A percentile compares a stretch with the other conserved stretches of the same genome.
Evolutionary conservation across 352 stramenopile species (phyloP).

Genomic region (Globisporangium solare): DNA sequence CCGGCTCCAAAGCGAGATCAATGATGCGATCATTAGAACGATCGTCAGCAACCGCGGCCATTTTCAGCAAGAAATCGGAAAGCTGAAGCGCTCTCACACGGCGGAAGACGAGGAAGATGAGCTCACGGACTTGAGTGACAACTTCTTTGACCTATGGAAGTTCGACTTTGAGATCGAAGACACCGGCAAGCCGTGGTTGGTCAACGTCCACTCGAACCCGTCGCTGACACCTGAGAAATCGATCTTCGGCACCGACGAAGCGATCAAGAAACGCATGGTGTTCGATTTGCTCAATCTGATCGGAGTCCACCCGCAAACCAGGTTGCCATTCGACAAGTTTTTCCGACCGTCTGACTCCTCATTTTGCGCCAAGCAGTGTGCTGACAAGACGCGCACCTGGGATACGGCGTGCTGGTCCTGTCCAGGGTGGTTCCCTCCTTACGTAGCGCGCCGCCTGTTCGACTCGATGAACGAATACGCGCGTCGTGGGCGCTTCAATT

Average conservation of each 20-base stretch:
- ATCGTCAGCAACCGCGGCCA: slow-evolving; percentile 53
- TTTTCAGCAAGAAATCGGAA: slow-evolving; percentile 40
- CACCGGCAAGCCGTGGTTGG: slow-evolving; percentile 92
- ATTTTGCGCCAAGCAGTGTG: slow-evolving; percentile 65
- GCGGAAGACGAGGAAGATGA: slow-evolving; percentile 17
- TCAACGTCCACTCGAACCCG: slow-evolving; percentile 78
- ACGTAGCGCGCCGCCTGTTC: slow-evolving; percentile 55
- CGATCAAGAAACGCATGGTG: slow-evolving; percentile 58
- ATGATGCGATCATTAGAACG: slow-evolving; percentile 55
- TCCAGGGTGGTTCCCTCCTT: slow-evolving; percentile 61
- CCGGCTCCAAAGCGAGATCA: slow-evolving; percentile 57
- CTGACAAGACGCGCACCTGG: slow-evolving; percentile 51
- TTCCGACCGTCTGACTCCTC: slow-evolving; percentile 33
- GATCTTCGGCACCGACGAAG: slow-evolving; percentile 59
- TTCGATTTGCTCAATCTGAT: slow-evolving; percentile 67
- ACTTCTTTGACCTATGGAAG: slow-evolving; percentile 94
- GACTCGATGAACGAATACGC: slow-evolving; percentile 53
- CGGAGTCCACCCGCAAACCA: slow-evolving; percentile 56
- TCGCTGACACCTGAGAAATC: slow-evolving; percentile 46
- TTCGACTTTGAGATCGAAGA: slow-evolving; percentile 96
- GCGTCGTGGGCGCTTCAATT: slow-evolving; percentile 60
- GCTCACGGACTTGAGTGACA: slow-evolving; percentile 40
- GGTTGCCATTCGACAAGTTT: slow-evolving; percentile 55
- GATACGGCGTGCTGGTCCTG: slow-evolving; percentile 76
- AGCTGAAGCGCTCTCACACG: slow-evolving; percentile 32